phyloP scores from a whole-genome alignment of 805 yeast genomes.

The Zygosaccharomyces lentus region DNA sequence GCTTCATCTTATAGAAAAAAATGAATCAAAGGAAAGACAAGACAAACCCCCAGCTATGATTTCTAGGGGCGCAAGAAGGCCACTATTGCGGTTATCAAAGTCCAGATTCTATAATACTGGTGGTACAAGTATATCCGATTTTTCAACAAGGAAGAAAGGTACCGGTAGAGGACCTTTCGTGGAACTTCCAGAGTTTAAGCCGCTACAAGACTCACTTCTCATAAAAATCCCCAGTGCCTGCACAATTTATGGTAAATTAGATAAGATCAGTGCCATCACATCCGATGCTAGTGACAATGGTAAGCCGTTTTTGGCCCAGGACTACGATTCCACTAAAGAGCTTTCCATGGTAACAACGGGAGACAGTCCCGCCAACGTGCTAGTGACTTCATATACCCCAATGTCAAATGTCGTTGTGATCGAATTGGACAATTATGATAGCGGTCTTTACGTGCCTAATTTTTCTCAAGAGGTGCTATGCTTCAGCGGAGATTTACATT shows the following conservation, averaged over 20 bases:
- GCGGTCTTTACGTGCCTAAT: conserved; percentile 23
- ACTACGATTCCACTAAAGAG: conserved; percentile 6
- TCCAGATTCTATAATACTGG: conserved; percentile 4
- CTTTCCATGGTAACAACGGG: conserved; percentile 19
- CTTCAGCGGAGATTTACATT: conserved; percentile 24
- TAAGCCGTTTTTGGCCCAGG: conserved; percentile 15
- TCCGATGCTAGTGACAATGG: conserved; percentile 7
- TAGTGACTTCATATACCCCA: conserved; percentile 29
- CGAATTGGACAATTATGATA: conserved; percentile 19
- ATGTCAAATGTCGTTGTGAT: conserved; percentile 27
- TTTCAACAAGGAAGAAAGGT: conserved; percentile 20
- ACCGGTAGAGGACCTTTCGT: conserved; percentile 34
- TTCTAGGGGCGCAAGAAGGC: background rate
- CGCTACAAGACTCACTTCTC: conserved; percentile 21
- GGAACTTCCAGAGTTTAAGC: conserved; percentile 24
- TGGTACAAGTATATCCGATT: conserved; percentile 9
- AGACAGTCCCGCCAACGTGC: conserved; percentile 27
- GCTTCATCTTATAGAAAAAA: background rate
- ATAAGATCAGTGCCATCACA: conserved; percentile 19
- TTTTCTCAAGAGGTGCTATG: conserved; percentile 21
- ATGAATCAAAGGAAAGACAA: background rate
- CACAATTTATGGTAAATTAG: conserved; percentile 20
- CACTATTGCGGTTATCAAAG: background rate
- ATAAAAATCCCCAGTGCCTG: conserved; percentile 23
- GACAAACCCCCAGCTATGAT: background rate